Conservation (phyloP, 768 basidiomycete genomes). For the Termitomyces sp. region DNA sequence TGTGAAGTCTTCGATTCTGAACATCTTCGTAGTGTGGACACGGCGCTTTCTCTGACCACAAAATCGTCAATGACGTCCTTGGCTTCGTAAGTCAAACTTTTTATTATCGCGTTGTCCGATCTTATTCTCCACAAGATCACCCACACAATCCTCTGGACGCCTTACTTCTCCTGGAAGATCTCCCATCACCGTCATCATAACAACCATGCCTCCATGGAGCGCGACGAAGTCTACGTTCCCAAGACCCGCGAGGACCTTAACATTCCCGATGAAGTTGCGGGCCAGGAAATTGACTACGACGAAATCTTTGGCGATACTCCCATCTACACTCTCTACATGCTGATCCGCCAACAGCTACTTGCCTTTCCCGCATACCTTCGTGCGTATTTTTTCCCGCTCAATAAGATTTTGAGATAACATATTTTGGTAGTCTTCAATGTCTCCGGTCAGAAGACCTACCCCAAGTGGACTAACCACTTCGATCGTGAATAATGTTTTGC, state of each 20-base stretch:
- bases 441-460: constrained; percentile 55
- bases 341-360: constrained; percentile 53
- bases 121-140: constrained; percentile 26
- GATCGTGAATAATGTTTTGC: constrained; percentile 38
- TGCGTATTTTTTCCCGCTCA: constrained; percentile 27
- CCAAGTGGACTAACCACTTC: constrained; percentile 65
- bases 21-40: constrained; percentile 44
- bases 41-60: constrained; percentile 49
- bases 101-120: constrained; percentile 1
- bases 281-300: constrained; percentile 42
- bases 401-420: background rate
- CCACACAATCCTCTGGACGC: constrained; percentile 47
- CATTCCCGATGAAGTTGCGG: constrained; percentile 35
- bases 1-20: background rate
- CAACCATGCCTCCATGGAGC: constrained; percentile 49
- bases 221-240: constrained; percentile 57
- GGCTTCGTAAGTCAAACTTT: constrained; percentile 39
- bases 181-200: constrained; percentile 51
- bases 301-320: constrained; percentile 59
- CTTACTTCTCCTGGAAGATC: constrained; percentile 52
- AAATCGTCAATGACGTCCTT: constrained; percentile 42
- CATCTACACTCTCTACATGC: constrained; percentile 51
- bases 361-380: constrained; percentile 61
- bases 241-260: constrained; percentile 54
- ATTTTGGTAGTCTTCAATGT: constrained; percentile 52